Conservation (phyloP, 768 basidiomycete species). For the Tulasnella sp. region DNA sequence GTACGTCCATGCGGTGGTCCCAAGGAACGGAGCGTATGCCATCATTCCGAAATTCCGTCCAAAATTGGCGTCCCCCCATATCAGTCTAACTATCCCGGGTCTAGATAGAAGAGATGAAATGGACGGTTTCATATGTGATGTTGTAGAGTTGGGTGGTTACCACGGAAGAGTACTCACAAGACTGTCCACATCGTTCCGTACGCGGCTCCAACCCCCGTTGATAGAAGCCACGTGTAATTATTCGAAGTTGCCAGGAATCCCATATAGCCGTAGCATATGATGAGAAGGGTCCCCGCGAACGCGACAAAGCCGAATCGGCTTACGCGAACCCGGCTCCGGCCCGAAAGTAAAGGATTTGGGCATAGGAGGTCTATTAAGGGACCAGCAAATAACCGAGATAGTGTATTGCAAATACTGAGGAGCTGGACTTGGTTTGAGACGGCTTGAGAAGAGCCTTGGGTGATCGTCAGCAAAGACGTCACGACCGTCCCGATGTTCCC, state of each 20-base stretch:
- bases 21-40: constrained; percentile 74
- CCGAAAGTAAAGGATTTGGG: constrained; percentile 53
- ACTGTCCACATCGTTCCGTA: constrained; percentile 75
- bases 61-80: constrained; percentile 71
- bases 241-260: constrained; percentile 54
- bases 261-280: constrained; percentile 60
- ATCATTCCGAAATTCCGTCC: constrained; percentile 66
- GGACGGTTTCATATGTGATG: constrained; percentile 18
- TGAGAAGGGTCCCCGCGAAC: constrained; percentile 52
- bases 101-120: constrained; percentile 44
- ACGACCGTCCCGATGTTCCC: constrained; percentile 81
- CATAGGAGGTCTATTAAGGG: constrained; percentile 73
- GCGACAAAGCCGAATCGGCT: constrained; percentile 67
- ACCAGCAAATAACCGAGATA: constrained; percentile 68
- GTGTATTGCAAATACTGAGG: constrained; percentile 71
- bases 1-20: constrained; percentile 77
- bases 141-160: constrained; percentile 12
- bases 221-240: constrained; percentile 67
- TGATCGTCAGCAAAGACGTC: constrained; percentile 37
- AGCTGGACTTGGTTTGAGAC: constrained; percentile 68
- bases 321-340: constrained; percentile 53
- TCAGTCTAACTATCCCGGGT: constrained; percentile 68
- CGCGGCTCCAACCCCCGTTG: constrained; percentile 65
- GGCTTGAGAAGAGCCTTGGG: constrained; percentile 45
- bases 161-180: constrained; percentile 53